Conservation (phyloP, 2,329 filamentous ascomycete genomes). For the Fusarium camptoceras region DNA sequence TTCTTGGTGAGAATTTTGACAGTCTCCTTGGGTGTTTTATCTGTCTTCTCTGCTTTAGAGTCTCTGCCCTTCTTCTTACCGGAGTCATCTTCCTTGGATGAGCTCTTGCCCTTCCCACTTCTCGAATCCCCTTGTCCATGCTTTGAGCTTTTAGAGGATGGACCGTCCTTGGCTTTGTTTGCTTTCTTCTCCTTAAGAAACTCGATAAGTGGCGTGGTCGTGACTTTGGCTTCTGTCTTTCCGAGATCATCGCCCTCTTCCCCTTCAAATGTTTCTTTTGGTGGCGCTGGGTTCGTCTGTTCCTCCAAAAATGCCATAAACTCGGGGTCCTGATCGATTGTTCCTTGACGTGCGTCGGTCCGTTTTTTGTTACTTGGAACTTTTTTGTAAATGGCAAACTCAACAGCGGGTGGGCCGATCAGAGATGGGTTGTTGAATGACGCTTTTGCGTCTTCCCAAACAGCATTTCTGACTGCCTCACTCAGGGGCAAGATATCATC, state of each 20-base stretch:
- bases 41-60: conserved; percentile 67
- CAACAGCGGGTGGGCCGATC: conserved; percentile 81
- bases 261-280: conserved; percentile 58
- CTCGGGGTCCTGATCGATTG: conserved; percentile 95
- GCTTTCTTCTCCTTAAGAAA: conserved; percentile 93
- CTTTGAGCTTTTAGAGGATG: conserved; percentile 60
- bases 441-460: conserved; percentile 85
- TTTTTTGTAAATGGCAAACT: conserved; percentile 87
- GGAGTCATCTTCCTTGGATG: conserved; percentile 59
- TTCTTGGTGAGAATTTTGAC: conserved; percentile 74
- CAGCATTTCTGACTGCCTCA: conserved; percentile 74
- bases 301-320: conserved; percentile 94
- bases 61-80: conserved; percentile 72
- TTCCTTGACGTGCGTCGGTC: conserved; percentile 87
- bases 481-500: conserved; percentile 75
- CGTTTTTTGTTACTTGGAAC: conserved; percentile 80
- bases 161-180: conserved; percentile 70
- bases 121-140: conserved; percentile 68
- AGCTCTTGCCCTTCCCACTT: conserved; percentile 60
- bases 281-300: conserved; percentile 75
- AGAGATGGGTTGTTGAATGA: conserved; percentile 78
- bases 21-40: conserved; percentile 67
- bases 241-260: conserved; percentile 57
- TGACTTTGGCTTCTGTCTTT: conserved; percentile 71
- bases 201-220: conserved; percentile 89